A percentile compares a stretch with the other conserved stretches of the same genome.
Evolutionary conservation across 2,329 filamentous ascomycete genomes (phyloP).

Genomic region (Colletotrichum spaethianum): DNA sequence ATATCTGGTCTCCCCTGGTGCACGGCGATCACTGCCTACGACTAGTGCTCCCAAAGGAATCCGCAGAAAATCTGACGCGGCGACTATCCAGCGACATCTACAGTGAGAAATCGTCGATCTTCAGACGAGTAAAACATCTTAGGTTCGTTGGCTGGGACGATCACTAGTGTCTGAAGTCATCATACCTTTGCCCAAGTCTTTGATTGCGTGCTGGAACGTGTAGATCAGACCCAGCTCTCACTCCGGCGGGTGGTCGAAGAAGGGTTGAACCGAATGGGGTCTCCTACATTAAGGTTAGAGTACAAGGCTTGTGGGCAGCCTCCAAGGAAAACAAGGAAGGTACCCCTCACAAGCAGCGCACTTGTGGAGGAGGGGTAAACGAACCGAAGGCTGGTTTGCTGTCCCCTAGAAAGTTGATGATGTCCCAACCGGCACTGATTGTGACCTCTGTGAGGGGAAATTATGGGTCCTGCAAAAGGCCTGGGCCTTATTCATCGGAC

Average conservation of each 20-base stretch:
- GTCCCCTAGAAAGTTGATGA: background rate
- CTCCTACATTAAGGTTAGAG: background rate
- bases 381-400: too few relatives aligned
- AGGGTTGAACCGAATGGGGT: background rate
- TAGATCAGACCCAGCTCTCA: background rate
- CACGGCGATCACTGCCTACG: background rate
- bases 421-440: background rate
- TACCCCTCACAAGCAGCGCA: background rate
- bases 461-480: slow-evolving; percentile 18
- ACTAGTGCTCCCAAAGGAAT: background rate
- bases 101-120: background rate
- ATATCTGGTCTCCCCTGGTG: background rate
- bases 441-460: slow-evolving; percentile 28
- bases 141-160: background rate
- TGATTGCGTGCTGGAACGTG: background rate
- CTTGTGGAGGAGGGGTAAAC: too few relatives aligned
- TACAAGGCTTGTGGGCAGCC: background rate
- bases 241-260: background rate
- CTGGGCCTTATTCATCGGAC: slow-evolving; percentile 22
- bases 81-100: background rate
- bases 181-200: background rate
- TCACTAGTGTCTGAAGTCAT: background rate
- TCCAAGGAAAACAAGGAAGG: background rate
- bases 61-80: background rate
- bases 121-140: background rate